Percentiles rank a stretch among this genome's conserved stretches.
Conservation (phyloP, 805 yeast species). For the Vanderwaltozyma verrucispora region DNA sequence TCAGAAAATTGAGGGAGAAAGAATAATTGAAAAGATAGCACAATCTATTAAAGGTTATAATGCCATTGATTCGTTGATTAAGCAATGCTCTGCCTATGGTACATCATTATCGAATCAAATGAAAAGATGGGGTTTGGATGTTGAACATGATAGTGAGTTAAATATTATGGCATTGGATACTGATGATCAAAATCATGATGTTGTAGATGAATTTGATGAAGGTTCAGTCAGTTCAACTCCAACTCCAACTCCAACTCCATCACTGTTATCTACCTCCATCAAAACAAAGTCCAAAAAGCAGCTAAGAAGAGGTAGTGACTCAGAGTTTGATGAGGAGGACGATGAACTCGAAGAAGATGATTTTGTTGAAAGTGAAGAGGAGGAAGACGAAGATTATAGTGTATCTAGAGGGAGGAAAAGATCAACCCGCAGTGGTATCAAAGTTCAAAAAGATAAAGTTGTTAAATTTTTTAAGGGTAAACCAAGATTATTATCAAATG, state of each 20-base stretch:
- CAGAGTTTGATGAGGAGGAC: slow-evolving; percentile 20
- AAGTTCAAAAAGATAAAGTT: slow-evolving; percentile 8
- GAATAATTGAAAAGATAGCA: slow-evolving; percentile 59
- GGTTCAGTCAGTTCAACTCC: slow-evolving; percentile 15
- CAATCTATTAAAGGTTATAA: slow-evolving; percentile 75
- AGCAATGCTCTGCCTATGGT: slow-evolving; percentile 73
- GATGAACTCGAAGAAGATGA: slow-evolving; percentile 22
- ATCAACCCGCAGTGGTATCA: slow-evolving; percentile 12
- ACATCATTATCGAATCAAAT: slow-evolving; percentile 59
- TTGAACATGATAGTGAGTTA: slow-evolving; percentile 38
- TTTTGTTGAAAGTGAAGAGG: slow-evolving; percentile 15
- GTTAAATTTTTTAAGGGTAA: slow-evolving; percentile 50
- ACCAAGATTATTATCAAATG: slow-evolving; percentile 57
- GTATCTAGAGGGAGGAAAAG: slow-evolving; percentile 13
- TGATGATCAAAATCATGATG: slow-evolving; percentile 22
- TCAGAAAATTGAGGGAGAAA: slow-evolving; percentile 57
- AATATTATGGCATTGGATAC: slow-evolving; percentile 25
- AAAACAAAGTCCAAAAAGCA: not conserved
- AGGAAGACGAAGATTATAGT: slow-evolving; percentile 11
- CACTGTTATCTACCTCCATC: slow-evolving; percentile 1
- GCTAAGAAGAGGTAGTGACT: slow-evolving; percentile 5
- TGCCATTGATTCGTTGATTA: slow-evolving; percentile 89
- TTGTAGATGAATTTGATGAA: slow-evolving; percentile 25
- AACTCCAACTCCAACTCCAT: slow-evolving; percentile 4
- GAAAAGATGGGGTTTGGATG: slow-evolving; percentile 78